Base-by-base conservation (phyloP, 2,329 filamentous ascomycete genomes). In the Aspergillus fumigatiaffinis region DNA sequence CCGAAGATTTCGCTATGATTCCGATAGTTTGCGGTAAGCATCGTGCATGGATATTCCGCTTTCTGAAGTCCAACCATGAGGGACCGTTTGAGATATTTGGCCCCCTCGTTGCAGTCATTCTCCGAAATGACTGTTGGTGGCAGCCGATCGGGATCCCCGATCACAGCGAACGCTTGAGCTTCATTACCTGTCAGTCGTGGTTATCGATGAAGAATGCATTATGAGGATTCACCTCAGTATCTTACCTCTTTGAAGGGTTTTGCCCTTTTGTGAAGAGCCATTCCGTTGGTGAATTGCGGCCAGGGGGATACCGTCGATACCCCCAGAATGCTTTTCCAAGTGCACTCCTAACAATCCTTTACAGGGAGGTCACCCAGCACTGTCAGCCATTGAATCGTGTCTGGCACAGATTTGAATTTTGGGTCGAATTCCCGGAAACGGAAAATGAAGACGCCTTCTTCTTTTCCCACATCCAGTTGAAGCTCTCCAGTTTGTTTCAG, bases 131-230 rank as follows among this genome's bases (percentile, higher is more conserved):
- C 55, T 4, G 57, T 63, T 25, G 53, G 55, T 5, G 57, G 53
- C 4, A 63, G 42, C 42, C 62, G 57, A 10, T 58, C 3, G 23
- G 41, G 53, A 42, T 60, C 57, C n/a, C 60, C 60, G 29, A 60
- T 56, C n/a, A n/a, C n/a, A n/a, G n/a, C n/a, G n/a, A n/a, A n/a
- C n/a, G n/a, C n/a, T n/a, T n/a, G n/a, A n/a, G n/a, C n/a, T n/a
- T n/a, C n/a, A n/a, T n/a, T n/a, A n/a, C n/a, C n/a, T n/a, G 20
- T n/a, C 26, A 25, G 48, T 32, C 25, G 2, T 32, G 3, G 14
- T 32, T 25, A 29, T 50, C 48, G 6, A 50, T 50, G n/a, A 50
- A 50, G 9, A 17, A 50, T 3, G 48, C 7, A 26, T 28, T 25
- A 20, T 32, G 48, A 7, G 48, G 48, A 20, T 12, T 3, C 17